Base-by-base conservation (phyloP, 2,329 filamentous ascomycete species). In the Ceratocystis huliohia region DNA sequence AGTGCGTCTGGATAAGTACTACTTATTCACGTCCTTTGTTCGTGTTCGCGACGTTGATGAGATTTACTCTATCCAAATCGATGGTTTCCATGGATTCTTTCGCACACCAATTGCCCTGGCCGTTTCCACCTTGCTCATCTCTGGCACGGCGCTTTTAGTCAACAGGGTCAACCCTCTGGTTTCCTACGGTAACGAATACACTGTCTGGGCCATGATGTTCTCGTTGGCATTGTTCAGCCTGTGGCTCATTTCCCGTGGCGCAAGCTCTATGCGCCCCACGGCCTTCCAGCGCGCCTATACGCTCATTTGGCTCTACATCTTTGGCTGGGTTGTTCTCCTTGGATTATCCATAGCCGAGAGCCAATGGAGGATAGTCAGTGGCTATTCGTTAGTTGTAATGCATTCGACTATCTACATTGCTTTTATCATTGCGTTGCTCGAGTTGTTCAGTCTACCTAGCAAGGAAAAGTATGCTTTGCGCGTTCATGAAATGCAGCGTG, bases 161-260 rank as follows among this genome's bases (percentile, higher is more conserved):
- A 83, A 84, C 46, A 95, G 94, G 74, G 78, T 93, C 73, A 97
- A 97, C 73, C 91, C 93, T 0, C 83, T 90, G 71, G 91, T 97
- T 71, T 79, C 94, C n/a, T 94, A 96, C 77, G 92, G 90, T 76
- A 95, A 88, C 71, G 82, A 86, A 61, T 97, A 94, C 2, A 3
- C 4, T 46, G 82, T 80, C 1, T 96, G 91, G 90, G 84, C 85
- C 33, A 95, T 95, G 87, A 88, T 91, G 78, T 73, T 93, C 0
- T 88, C 88, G 0, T 80, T 90, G 0, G 96, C 91, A 80, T 85
- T 94, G 72, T 86, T 88, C 68, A 75, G 87, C 22, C 86, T 91
- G 59, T 97, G 93, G 93, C 87, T 91, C 69, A 80, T 95, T 45
- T 85, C 91, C 71, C 84, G 87, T 20, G 86, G 89, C 1, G 88